These are phyloP conservation scores for Cryptococcus sp. DNA, from an alignment of 1,284 basidiomycete genomes.

Conservation along the genomic window DNA sequence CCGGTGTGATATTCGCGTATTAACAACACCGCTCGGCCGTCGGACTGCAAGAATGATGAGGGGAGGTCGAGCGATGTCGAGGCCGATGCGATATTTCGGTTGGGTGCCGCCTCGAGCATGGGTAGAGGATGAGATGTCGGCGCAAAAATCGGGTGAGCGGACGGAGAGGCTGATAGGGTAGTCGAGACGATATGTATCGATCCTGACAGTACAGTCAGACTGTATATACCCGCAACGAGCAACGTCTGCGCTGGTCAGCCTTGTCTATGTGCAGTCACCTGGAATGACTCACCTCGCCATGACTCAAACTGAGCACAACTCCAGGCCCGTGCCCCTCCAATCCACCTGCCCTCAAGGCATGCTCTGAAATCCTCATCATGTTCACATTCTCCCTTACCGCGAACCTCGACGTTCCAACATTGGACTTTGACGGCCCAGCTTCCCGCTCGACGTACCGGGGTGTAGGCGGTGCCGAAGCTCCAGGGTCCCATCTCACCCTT, in stretches of 20 bases:
- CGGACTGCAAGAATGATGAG: slow-evolving; percentile 9
- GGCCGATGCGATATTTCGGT: not conserved
- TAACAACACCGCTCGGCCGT: slow-evolving; percentile 26
- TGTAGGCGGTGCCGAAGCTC: slow-evolving; percentile 11
- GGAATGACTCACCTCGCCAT: slow-evolving; percentile 31
- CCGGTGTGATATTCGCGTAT: slow-evolving; percentile 38
- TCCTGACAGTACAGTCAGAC: slow-evolving; percentile 31
- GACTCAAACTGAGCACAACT: slow-evolving; percentile 28
- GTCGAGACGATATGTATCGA: slow-evolving; percentile 34
- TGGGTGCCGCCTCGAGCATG: slow-evolving; percentile 41
- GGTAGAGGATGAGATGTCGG: slow-evolving; percentile 55
- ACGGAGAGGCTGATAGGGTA: slow-evolving; percentile 49
- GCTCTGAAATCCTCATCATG: slow-evolving; percentile 10
- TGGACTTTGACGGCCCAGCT: slow-evolving; percentile 6
- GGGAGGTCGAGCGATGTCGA: slow-evolving; percentile 17
- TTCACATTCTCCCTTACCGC: slow-evolving; percentile 23
- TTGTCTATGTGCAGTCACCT: not conserved
- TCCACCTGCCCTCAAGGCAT: slow-evolving; percentile 14
- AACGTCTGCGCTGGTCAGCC: slow-evolving; percentile 11
- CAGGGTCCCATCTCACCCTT: slow-evolving; percentile 14
- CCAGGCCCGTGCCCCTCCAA: slow-evolving; percentile 19
- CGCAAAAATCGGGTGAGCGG: slow-evolving; percentile 44
- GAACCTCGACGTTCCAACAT: slow-evolving; percentile 16
- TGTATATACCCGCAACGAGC: slow-evolving; percentile 29
- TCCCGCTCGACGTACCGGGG: not conserved